Evolutionary conservation across 768 basidiomycete species (phyloP).

Genomic region (Tremella mesenterica): DNA sequence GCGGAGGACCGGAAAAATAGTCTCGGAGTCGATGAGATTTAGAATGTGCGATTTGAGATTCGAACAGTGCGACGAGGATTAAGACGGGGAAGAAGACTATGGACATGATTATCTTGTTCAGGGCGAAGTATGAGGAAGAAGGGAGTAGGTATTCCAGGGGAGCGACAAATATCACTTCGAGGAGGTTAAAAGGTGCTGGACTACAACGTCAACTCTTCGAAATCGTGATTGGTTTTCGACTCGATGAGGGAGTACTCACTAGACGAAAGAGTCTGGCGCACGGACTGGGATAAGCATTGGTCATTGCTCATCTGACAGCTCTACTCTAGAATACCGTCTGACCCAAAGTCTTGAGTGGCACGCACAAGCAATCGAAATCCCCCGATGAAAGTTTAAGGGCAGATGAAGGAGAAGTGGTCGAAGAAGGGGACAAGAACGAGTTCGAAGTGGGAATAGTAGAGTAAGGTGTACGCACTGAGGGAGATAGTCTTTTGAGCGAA

Average conservation of each 20-base stretch:
- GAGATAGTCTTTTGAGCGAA: conserved; percentile 70
- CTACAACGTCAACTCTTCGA: conserved; percentile 9
- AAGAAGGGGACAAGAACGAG: too few species aligned
- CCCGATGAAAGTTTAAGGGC: too few species aligned
- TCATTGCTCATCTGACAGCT: background rate
- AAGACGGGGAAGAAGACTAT: conserved; percentile 75
- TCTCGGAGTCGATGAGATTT: conserved; percentile 17
- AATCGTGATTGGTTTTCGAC: background rate
- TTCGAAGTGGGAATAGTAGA: too few species aligned
- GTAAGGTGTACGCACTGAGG: conserved; percentile 20
- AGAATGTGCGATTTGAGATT: conserved; percentile 49
- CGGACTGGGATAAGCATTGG: conserved; percentile 15
- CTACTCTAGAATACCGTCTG: background rate
- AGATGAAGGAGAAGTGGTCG: too few species aligned
- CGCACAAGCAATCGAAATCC: too few species aligned
- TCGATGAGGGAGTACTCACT: conserved; percentile 40
- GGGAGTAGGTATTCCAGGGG: conserved; percentile 65
- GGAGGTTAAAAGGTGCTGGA: conserved; percentile 84
- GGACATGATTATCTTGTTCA: conserved; percentile 72
- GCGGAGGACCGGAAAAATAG: conserved; percentile 26
- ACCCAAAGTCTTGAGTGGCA: too few species aligned
- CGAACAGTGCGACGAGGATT: conserved; percentile 62
- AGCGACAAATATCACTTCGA: conserved; percentile 69
- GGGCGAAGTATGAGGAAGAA: conserved; percentile 57
- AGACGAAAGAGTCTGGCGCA: conserved; percentile 52